Evolutionary conservation across 139 green algal genomes (phyloP).

Genomic region (Chlorella ohadii): DNA sequence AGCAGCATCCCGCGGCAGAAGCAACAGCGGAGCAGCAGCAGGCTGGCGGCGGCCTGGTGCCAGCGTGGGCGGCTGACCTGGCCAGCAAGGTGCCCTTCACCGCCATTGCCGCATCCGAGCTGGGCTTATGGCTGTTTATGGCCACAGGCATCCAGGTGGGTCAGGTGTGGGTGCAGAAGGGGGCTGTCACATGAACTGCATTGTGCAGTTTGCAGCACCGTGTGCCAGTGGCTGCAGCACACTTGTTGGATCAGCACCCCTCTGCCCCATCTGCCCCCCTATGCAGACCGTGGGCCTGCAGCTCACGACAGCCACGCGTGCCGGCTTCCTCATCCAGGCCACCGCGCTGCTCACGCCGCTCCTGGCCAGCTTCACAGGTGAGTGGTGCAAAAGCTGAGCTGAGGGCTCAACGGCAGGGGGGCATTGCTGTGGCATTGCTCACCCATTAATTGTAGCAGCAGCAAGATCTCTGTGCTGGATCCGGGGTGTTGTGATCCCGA

Average conservation of each 20-base stretch:
- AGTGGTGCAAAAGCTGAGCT: too few relatives aligned
- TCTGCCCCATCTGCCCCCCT: background rate
- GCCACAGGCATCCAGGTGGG: constrained; percentile 30
- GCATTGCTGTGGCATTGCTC: too few relatives aligned
- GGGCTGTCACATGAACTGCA: too few relatives aligned
- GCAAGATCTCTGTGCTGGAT: too few relatives aligned
- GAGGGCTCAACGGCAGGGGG: too few relatives aligned
- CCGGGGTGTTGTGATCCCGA: too few relatives aligned
- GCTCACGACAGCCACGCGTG: constrained; percentile 45
- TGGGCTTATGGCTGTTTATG: constrained; percentile 23
- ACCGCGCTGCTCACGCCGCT: constrained; percentile 48
- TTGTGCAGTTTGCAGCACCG: too few relatives aligned
- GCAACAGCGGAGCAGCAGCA: constrained; percentile 1
- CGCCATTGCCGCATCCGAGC: constrained; percentile 7
- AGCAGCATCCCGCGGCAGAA: background rate
- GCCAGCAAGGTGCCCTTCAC: constrained; percentile 1
- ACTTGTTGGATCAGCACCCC: too few relatives aligned
- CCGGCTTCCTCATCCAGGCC: constrained; percentile 56
- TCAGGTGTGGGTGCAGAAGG: background rate
- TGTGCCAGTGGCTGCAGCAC: too few relatives aligned
- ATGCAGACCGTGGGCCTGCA: constrained; percentile 48
- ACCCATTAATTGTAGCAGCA: too few relatives aligned
- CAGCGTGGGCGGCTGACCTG: constrained; percentile 4
- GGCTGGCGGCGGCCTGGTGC: background rate
- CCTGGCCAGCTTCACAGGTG: constrained; percentile 25